These are phyloP conservation scores for Ilyonectria robusta DNA, from an alignment of 2,329 filamentous ascomycete genomes.

Conservation along the genomic window DNA sequence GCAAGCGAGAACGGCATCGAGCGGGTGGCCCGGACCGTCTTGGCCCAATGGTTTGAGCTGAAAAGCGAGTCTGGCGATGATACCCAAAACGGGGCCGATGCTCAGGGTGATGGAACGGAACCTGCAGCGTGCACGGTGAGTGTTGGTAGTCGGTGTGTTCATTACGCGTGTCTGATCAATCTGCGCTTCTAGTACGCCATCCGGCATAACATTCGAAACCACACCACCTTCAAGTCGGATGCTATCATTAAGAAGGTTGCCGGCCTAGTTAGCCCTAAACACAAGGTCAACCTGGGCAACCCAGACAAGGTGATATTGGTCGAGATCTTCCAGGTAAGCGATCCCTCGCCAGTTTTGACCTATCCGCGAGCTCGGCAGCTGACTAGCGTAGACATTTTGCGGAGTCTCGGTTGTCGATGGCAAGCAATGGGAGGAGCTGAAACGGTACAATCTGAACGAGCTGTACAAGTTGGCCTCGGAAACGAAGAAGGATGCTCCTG, in stretches of 20 bases:
- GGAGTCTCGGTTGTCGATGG: conserved; percentile 85
- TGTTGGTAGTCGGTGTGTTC: conserved; percentile 31
- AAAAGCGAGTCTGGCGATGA: conserved; percentile 44
- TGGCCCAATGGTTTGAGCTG: conserved; percentile 74
- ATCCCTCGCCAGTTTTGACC: conserved; percentile 36
- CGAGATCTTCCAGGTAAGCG: conserved; percentile 81
- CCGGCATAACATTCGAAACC: conserved; percentile 81
- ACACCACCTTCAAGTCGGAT: conserved; percentile 77
- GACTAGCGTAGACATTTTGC: conserved; percentile 72
- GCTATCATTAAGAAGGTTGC: conserved; percentile 81
- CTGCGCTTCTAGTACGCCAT: conserved; percentile 79
- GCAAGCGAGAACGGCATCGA: conserved; percentile 79
- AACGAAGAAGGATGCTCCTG: conserved; percentile 37
- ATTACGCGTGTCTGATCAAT: conserved; percentile 34
- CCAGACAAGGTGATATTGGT: conserved; percentile 85
- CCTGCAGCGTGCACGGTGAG: conserved; percentile 59
- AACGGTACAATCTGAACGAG: conserved; percentile 84
- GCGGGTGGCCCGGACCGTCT: conserved; percentile 73
- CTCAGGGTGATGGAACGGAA: conserved; percentile 32
- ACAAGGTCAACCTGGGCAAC: conserved; percentile 83
- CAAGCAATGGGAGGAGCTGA: conserved; percentile 78
- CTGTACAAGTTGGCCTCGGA: conserved; percentile 66
- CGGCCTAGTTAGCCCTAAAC: conserved; percentile 72
- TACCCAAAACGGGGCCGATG: conserved; percentile 29
- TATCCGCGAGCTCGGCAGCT: conserved; percentile 37